These are phyloP conservation scores for Hirsutella rhossiliensis DNA, from an alignment of 2,329 filamentous ascomycete genomes.

Conservation along the genomic window DNA sequence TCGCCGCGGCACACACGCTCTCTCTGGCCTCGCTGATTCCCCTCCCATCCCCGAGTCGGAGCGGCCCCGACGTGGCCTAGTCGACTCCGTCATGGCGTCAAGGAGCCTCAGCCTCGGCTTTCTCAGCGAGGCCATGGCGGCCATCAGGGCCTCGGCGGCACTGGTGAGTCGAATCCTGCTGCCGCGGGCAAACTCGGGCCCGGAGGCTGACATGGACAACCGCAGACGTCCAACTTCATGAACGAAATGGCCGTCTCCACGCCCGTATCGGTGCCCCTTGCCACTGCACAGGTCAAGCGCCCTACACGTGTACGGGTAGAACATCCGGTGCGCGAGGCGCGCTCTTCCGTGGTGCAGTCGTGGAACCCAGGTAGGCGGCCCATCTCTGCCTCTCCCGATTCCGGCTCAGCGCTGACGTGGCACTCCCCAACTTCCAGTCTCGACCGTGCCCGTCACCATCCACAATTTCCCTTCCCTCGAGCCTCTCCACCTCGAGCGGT, in stretches of 20 bases:
- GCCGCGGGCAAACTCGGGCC: background rate
- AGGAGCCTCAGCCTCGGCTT: conserved; percentile 33
- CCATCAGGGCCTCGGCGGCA: conserved; percentile 32
- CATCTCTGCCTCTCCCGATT: background rate
- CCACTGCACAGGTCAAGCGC: conserved; percentile 42
- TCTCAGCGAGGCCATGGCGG: conserved; percentile 40
- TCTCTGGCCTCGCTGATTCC: background rate
- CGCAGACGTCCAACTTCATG: conserved; percentile 20
- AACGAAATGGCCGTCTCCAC: conserved; percentile 6
- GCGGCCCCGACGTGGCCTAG: background rate
- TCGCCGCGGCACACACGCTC: background rate
- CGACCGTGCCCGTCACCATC: conserved; percentile 69
- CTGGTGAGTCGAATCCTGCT: conserved; percentile 15
- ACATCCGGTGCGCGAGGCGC: conserved; percentile 23
- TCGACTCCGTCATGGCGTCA: conserved; percentile 4
- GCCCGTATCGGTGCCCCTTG: background rate
- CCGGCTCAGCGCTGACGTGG: background rate
- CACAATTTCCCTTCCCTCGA: conserved; percentile 86
- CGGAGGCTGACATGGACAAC: conserved; percentile 16
- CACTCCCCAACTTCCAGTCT: conserved; percentile 22
- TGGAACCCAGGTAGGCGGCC: conserved; percentile 33
- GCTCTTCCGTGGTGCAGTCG: conserved; percentile 19
- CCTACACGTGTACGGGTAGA: conserved; percentile 29
- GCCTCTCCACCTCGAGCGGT: conserved; percentile 64
- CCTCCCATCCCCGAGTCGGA: background rate